Evolutionary conservation across 441 rosid genomes (phyloP).

Genomic region (Brassica balearica): DNA sequence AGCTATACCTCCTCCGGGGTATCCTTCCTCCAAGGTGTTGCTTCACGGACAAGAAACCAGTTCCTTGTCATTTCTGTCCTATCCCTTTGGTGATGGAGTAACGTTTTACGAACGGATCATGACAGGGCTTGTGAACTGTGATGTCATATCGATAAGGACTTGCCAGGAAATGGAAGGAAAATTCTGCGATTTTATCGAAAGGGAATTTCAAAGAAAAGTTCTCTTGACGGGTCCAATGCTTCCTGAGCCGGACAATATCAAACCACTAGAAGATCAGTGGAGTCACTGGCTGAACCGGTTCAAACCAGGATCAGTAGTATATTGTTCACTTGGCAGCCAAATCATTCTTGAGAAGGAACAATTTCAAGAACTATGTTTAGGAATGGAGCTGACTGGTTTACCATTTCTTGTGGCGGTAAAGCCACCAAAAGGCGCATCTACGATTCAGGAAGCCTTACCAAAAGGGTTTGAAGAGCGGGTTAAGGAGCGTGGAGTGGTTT

Average conservation of each 20-base stretch:
- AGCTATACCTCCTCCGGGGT: slow-evolving; percentile 55
- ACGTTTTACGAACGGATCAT: slow-evolving; percentile 58
- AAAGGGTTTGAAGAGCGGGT: slow-evolving; percentile 57
- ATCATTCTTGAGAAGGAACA: neutral
- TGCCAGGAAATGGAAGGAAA: slow-evolving; percentile 62
- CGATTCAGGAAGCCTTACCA: slow-evolving; percentile 57
- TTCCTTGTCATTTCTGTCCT: slow-evolving; percentile 42
- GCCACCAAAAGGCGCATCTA: slow-evolving; percentile 22
- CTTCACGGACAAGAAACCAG: slow-evolving; percentile 51
- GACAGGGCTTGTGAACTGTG: slow-evolving; percentile 48
- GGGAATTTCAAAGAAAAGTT: slow-evolving; percentile 50
- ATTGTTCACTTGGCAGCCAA: slow-evolving; percentile 26
- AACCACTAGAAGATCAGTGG: slow-evolving; percentile 41
- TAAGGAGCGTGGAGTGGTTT: slow-evolving; percentile 54
- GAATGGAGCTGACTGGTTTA: slow-evolving; percentile 32
- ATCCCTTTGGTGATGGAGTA: slow-evolving; percentile 57
- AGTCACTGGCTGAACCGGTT: slow-evolving; percentile 20
- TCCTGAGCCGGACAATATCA: slow-evolving; percentile 36
- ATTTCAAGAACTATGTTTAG: slow-evolving; percentile 27
- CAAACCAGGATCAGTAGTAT: slow-evolving; percentile 23
- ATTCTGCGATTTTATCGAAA: slow-evolving; percentile 52
- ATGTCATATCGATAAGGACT: slow-evolving; percentile 62
- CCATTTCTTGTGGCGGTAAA: slow-evolving; percentile 38
- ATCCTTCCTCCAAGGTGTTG: slow-evolving; percentile 58
- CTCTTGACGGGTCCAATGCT: slow-evolving; percentile 45